Evolutionary conservation across 2,329 filamentous ascomycete species (phyloP).

Genomic region (Bipolaris zeicola): DNA sequence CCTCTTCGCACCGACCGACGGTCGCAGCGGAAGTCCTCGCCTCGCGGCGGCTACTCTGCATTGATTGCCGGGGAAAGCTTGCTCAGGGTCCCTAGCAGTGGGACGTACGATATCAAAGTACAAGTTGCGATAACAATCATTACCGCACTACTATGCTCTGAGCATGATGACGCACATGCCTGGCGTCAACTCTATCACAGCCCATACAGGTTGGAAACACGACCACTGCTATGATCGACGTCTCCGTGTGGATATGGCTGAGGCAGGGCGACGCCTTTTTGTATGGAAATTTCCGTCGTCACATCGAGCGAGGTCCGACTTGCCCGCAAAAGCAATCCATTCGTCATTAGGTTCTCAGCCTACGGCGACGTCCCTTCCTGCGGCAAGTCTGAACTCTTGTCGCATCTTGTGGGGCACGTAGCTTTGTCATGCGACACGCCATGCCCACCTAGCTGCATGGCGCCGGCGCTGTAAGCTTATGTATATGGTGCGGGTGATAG

Average conservation of each 20-base stretch:
- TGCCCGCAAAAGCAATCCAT: constrained; percentile 13
- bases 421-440: constrained; percentile 24
- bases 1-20: constrained; percentile 21
- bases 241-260: constrained; percentile 42
- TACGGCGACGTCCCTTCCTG: constrained; percentile 17
- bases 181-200: constrained; percentile 18
- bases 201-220: constrained; percentile 14
- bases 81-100: constrained; percentile 16
- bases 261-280: constrained; percentile 21
- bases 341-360: constrained; percentile 18
- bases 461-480: constrained; percentile 23
- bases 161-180: constrained; percentile 17
- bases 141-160: constrained; percentile 1
- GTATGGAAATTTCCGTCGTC: constrained; percentile 19
- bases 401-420: constrained; percentile 21
- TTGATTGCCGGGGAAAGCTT: constrained; percentile 24
- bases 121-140: constrained; percentile 17
- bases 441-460: constrained; percentile 21
- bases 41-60: constrained; percentile 15
- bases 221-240: constrained; percentile 40
- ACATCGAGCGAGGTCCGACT: constrained; percentile 11
- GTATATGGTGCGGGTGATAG: constrained; percentile 29
- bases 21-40: constrained; percentile 21
- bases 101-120: too few relatives aligned
- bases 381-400: constrained; percentile 23